phyloP scores from a whole-genome alignment of 2,329 filamentous ascomycete genomes.

The Sphaerostilbella broomeana region DNA sequence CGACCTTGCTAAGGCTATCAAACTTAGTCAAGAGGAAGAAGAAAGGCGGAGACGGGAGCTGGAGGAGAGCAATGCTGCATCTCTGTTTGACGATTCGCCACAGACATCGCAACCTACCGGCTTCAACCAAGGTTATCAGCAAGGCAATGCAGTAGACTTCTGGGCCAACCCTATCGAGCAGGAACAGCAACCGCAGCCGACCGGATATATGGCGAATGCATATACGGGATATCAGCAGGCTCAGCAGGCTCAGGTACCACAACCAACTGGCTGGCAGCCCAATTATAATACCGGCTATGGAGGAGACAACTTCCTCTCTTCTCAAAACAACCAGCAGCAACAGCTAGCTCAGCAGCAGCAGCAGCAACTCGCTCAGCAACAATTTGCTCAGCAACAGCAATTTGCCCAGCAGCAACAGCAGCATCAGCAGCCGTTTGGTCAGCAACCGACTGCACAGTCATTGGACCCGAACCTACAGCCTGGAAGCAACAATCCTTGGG shows the following conservation, averaged over 20 bases:
- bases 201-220: slow-evolving; percentile 58
- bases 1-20: slow-evolving; percentile 90
- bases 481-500: slow-evolving; percentile 94
- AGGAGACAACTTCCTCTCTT: slow-evolving; percentile 1
- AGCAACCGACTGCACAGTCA: slow-evolving; percentile 35
- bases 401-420: slow-evolving; percentile 34
- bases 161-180: slow-evolving; percentile 88
- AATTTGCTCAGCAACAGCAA: slow-evolving; percentile 30
- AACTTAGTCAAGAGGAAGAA: slow-evolving; percentile 90
- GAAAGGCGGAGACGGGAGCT: slow-evolving; percentile 80
- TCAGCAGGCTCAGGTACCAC: slow-evolving; percentile 36
- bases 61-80: slow-evolving; percentile 75
- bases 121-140: slow-evolving; percentile 95
- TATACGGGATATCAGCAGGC: slow-evolving; percentile 48
- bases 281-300: slow-evolving; percentile 64
- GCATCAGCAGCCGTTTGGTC: slow-evolving; percentile 29
- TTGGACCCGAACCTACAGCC: slow-evolving; percentile 61
- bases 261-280: slow-evolving; percentile 44
- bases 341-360: slow-evolving; percentile 35
- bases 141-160: slow-evolving; percentile 94
- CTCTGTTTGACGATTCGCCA: slow-evolving; percentile 78
- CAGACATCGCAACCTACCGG: slow-evolving; percentile 65
- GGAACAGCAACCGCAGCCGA: slow-evolving; percentile 71
- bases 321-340: slow-evolving; percentile 1
- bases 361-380: slow-evolving; percentile 29